Base-by-base conservation (phyloP, 345 rosid genomes). In the Viola odorata region DNA sequence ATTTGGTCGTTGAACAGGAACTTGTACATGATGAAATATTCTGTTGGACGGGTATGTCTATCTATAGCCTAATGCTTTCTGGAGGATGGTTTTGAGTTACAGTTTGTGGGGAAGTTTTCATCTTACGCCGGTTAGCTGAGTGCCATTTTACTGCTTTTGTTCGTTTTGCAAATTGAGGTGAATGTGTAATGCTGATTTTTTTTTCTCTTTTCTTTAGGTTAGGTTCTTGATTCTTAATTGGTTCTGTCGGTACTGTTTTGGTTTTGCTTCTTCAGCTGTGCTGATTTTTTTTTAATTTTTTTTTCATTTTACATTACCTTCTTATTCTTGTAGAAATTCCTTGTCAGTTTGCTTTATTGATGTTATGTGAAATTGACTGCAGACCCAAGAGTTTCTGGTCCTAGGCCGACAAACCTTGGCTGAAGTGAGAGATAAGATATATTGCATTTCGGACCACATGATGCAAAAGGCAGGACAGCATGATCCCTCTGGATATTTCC, bases 401-500 rank as follows among this genome's bases (percentile, higher is more conserved):
- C 75, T 92, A 8, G 96, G 96, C 66, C 56, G 69, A 54, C 96
- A 92, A 73, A 41, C 37, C 32, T 75, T 92, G 76, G 83, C 90
- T 52, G 91, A 82, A 66, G 62, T 87, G 62, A 85, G 78, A 74
- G 97, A 92, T 79, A 83, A 75, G 75, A 94, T 94, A 55, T 82
- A 77, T 72, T 94, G 96, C 77, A 55, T 61, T 69, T 81, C 85
- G 13, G 95, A 90, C 69, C 85, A 83, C 60, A 64, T 79, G 76
- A 90, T 86, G 99, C 79, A 68, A 64, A 89, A 78, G 78, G 87
- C 94, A 38, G 85, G 79, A 36, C 68, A 37, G 59, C 70, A 82
- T 16, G 89, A 85, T 81, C 86, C 88, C 40, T 92, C 97, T 36
- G 97, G 97, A 69, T 92, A 84, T 81, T 89, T 92, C 72, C 85